A percentile compares a stretch with the other conserved stretches of the same genome.
These are phyloP conservation scores for Ceratobasidium sp. DNA, from an alignment of 1,284 basidiomycete species.

Conservation along the genomic window DNA sequence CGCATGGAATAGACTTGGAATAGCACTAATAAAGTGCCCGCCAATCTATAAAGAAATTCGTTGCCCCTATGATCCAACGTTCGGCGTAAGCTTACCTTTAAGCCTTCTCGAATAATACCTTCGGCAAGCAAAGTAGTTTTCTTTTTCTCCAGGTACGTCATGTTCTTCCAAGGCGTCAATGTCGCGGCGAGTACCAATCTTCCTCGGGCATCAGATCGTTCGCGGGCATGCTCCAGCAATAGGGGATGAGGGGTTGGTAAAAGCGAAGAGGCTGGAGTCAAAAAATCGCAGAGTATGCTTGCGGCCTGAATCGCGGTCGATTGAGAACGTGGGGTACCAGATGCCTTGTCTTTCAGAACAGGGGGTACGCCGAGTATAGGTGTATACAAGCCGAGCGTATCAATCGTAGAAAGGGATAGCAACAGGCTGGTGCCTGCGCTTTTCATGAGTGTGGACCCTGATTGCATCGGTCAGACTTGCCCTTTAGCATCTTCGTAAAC, in stretches of 20 bases:
- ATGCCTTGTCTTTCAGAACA: constrained; percentile 63
- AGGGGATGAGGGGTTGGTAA: constrained; percentile 53
- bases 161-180: constrained; percentile 72
- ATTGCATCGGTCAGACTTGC: constrained; percentile 58
- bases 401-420: constrained; percentile 78
- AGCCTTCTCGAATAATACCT: constrained; percentile 81
- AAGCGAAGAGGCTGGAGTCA: constrained; percentile 51
- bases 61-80: constrained; percentile 18
- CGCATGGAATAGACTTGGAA: constrained; percentile 77
- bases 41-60: constrained; percentile 65
- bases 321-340: constrained; percentile 59
- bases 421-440: constrained; percentile 77
- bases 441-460: constrained; percentile 14
- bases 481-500: constrained; percentile 90
- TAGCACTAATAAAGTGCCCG: constrained; percentile 78
- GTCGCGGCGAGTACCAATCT: constrained; percentile 82
- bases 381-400: constrained; percentile 75
- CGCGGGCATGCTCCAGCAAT: constrained; percentile 47
- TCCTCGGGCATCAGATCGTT: constrained; percentile 58
- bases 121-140: constrained; percentile 72
- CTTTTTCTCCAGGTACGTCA: constrained; percentile 76
- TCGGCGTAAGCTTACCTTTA: constrained; percentile 66
- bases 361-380: constrained; percentile 76
- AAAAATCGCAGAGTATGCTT: constrained; percentile 69
- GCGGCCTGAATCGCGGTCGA: constrained; percentile 68